Base-by-base conservation (phyloP, 2,329 filamentous ascomycete species). In the Exophiala calicioides region DNA sequence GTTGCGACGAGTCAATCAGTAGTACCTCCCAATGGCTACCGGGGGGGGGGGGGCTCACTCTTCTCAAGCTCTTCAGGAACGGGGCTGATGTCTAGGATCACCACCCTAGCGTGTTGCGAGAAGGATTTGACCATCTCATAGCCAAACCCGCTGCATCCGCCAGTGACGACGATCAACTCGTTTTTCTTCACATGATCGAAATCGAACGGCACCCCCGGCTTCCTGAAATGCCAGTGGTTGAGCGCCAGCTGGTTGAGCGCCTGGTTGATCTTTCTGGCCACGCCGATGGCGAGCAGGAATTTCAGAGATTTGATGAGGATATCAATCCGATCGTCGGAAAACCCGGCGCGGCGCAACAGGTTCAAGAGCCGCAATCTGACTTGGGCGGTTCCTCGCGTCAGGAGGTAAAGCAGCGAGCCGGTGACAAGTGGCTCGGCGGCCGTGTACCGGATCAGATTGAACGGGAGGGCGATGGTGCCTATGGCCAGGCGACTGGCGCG, bases 71-170 rank as follows among this genome's bases (percentile, higher is more conserved):
- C 57, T 3, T 38, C 39, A 1, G 57, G 57, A n/a, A 55, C 36
- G 12, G 52, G 48, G 24, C 20, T 80, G 32, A 88, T 75, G 67
- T 91, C 87, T 19, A 90, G 65, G 2, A 90, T 81, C 0, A 83
- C 83, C 23, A 90, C 83, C 56, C 79, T 85, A 56, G 86, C 73
- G 1, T 78, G 78, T 63, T 83, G 79, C 1, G 80, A 82, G n/a
- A 93, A 71, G 35, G 84, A 63, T 54, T 76, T 73, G 7, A 85
- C 85, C 3, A 88, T 75, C 30, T 77, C 69, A 16, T 78, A 80
- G 10, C 87, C 87, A 59, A 91, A 89, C 0, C 87, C 87, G 47
- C 80, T 80, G 30, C 83, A 81, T 8, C 87, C 87, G 5, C 88
- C 86, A 0, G 87, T 53, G 44, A 58, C 48, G 21, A 60, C 42